Percentiles rank a stretch among this genome's conserved stretches.
phyloP scores from a whole-genome alignment of 1,139 yeast species.

The Barnettozyma hawaiiensis region DNA sequence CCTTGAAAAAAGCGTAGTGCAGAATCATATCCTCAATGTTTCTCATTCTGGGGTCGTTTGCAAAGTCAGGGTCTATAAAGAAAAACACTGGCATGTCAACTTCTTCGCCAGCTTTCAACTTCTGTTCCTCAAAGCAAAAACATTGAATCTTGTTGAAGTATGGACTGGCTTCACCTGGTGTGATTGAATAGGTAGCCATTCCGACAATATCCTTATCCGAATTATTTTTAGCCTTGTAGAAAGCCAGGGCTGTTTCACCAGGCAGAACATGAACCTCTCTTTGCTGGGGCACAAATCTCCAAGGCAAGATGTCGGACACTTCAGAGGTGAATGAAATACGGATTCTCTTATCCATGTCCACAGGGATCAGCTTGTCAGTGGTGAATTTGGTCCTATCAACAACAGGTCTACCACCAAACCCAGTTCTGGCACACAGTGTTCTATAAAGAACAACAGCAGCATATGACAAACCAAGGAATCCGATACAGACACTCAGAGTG shows the following conservation, averaged over 20 bases:
- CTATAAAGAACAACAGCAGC: slow-evolving; percentile 92
- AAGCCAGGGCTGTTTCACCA: slow-evolving; percentile 96
- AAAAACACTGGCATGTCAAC: slow-evolving; percentile 99
- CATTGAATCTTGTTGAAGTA: slow-evolving; percentile 96
- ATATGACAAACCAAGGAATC: slow-evolving; percentile 76
- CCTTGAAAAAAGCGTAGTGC: slow-evolving; percentile 85
- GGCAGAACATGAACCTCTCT: slow-evolving; percentile 91
- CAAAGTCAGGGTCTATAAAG: slow-evolving; percentile 96
- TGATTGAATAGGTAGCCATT: slow-evolving; percentile 95
- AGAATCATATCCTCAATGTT: slow-evolving; percentile 85
- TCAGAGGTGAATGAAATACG: slow-evolving; percentile 85
- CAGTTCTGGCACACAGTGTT: slow-evolving; percentile 90
- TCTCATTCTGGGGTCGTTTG: slow-evolving; percentile 90
- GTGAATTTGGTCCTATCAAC: slow-evolving; percentile 79
- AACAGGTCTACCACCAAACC: slow-evolving; percentile 93
- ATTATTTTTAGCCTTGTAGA: slow-evolving; percentile 84
- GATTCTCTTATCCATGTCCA: slow-evolving; percentile 78
- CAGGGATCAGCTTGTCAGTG: slow-evolving; percentile 82
- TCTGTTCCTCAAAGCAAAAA: slow-evolving; percentile 96
- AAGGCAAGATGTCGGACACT: slow-evolving; percentile 85
- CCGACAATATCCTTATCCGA: slow-evolving; percentile 91
- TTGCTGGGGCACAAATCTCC: slow-evolving; percentile 95
- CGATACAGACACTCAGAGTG: slow-evolving; percentile 62
- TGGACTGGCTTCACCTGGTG: slow-evolving; percentile 95
- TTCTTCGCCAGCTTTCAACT: slow-evolving; percentile 91